A percentile compares a stretch with the other conserved stretches of the same genome.
Evolutionary conservation across 371 early-diverging fungal genomes (phyloP).

Genomic region (Mucor plumbeus): DNA sequence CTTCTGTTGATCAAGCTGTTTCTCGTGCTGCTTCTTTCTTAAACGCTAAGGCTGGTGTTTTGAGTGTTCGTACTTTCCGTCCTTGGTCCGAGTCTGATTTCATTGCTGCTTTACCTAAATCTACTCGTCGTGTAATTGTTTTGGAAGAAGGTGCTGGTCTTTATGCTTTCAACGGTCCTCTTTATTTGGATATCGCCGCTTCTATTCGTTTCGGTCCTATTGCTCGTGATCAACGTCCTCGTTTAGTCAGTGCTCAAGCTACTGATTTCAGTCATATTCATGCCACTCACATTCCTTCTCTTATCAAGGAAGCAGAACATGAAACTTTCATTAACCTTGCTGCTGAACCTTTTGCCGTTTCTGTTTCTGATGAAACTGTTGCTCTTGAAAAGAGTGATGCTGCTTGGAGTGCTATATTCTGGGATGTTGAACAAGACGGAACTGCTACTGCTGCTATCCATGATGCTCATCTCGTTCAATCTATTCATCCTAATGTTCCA

Average conservation of each 20-base stretch:
- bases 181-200: slow-evolving; percentile 75
- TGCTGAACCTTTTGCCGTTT: slow-evolving; percentile 20
- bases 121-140: slow-evolving; percentile 60
- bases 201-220: slow-evolving; percentile 65
- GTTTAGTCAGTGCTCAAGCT: slow-evolving; percentile 54
- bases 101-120: slow-evolving; percentile 65
- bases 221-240: slow-evolving; percentile 41
- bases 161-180: slow-evolving; percentile 62
- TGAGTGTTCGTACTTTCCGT: slow-evolving; percentile 77
- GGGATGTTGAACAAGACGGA: slow-evolving; percentile 65
- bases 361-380: slow-evolving; percentile 20
- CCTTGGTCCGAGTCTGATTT: slow-evolving; percentile 84
- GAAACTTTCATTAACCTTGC: slow-evolving; percentile 38
- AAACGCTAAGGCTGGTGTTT: slow-evolving; percentile 61
- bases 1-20: slow-evolving; percentile 50
- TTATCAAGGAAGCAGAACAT: slow-evolving; percentile 46
- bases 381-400: slow-evolving; percentile 29
- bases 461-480: slow-evolving; percentile 50
- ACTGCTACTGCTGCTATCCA: slow-evolving; percentile 59
- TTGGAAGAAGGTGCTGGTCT: slow-evolving; percentile 65
- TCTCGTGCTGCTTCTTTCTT: slow-evolving; percentile 27
- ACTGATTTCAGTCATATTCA: slow-evolving; percentile 39
- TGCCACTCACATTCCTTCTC: slow-evolving; percentile 47
- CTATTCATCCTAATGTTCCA: slow-evolving; percentile 34
- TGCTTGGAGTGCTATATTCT: slow-evolving; percentile 63